Evolutionary conservation across 2,329 filamentous ascomycete species (phyloP).

Genomic region (Malbranchea zuffiana): DNA sequence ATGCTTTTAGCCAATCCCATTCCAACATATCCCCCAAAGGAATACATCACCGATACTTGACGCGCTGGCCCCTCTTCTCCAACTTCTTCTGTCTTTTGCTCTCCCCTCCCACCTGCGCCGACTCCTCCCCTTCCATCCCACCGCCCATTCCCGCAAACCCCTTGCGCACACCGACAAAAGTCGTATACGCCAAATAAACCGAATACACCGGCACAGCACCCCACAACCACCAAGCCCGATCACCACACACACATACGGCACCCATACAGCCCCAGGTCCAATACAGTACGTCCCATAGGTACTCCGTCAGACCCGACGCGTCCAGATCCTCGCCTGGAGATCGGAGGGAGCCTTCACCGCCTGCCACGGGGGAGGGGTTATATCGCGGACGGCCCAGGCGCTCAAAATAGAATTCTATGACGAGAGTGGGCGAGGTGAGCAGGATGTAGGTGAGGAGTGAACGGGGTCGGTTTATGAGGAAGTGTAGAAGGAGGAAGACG

Average conservation of each 20-base stretch:
- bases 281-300: slow-evolving; percentile 96
- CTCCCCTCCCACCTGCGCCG: slow-evolving; percentile 21
- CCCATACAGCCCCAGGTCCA: slow-evolving; percentile 75
- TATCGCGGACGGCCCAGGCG: slow-evolving; percentile 68
- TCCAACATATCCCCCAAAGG: no score
- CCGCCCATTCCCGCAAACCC: slow-evolving; percentile 21
- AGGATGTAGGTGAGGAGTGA: slow-evolving; percentile 57
- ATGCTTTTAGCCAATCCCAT: no score
- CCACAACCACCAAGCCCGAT: slow-evolving; percentile 63
- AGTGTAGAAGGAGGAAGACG: slow-evolving; percentile 62
- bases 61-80: slow-evolving; percentile 40
- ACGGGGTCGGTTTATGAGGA: slow-evolving; percentile 51
- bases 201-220: slow-evolving; percentile 40
- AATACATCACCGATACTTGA: slow-evolving; percentile 37
- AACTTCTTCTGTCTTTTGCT: slow-evolving; percentile 46
- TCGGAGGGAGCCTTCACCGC: slow-evolving; percentile 55
- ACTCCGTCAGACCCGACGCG: slow-evolving; percentile 82
- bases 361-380: no score
- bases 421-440: slow-evolving; percentile 61
- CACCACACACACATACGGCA: slow-evolving; percentile 65
- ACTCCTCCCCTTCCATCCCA: slow-evolving; percentile 32
- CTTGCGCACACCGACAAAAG: slow-evolving; percentile 37
- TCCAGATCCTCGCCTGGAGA: slow-evolving; percentile 78
- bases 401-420: slow-evolving; percentile 80
- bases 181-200: slow-evolving; percentile 36